Evolutionary conservation across 257 asterid species (phyloP).

Genomic region (Henckelia pumila): DNA sequence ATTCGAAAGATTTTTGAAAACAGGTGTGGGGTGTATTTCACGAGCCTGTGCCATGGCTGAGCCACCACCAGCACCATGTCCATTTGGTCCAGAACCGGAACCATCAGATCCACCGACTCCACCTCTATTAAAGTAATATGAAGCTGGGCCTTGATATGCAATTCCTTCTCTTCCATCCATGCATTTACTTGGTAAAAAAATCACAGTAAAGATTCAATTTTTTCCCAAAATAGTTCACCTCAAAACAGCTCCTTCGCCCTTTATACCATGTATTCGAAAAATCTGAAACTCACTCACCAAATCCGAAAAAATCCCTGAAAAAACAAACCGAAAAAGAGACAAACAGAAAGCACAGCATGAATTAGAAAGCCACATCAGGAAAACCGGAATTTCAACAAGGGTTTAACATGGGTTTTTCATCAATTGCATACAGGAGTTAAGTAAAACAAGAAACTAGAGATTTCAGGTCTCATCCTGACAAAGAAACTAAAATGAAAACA

Average conservation of each 20-base stretch:
- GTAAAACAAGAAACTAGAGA: conserved; percentile 20
- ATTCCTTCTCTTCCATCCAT: conserved; percentile 78
- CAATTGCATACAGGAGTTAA: conserved; percentile 20
- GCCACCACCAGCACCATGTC: conserved; percentile 33
- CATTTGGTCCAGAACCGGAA: conserved; percentile 33
- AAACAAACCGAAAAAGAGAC: conserved; percentile 1
- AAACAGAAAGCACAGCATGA: conserved; percentile 17
- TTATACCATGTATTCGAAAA: conserved; percentile 24
- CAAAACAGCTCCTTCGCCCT: neutral
- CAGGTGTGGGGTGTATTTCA: conserved; percentile 41
- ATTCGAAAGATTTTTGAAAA: conserved; percentile 46
- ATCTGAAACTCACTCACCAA: conserved; percentile 33
- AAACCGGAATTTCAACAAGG: conserved; percentile 26
- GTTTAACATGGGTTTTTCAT: conserved; percentile 63
- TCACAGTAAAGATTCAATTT: conserved; percentile 27
- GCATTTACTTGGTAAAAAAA: conserved; percentile 38
- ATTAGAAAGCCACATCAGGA: conserved; percentile 15
- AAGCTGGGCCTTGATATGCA: conserved; percentile 56
- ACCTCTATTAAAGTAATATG: conserved; percentile 69
- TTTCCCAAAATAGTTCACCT: conserved; percentile 7
- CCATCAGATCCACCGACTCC: conserved; percentile 44
- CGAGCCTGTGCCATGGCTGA: conserved; percentile 30
- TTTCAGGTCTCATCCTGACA: conserved; percentile 14
- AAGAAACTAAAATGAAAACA: conserved; percentile 12
- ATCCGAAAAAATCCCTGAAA: conserved; percentile 19